phyloP scores from a whole-genome alignment of 1,139 yeast species.

The Zygosaccharomyces sapae region DNA sequence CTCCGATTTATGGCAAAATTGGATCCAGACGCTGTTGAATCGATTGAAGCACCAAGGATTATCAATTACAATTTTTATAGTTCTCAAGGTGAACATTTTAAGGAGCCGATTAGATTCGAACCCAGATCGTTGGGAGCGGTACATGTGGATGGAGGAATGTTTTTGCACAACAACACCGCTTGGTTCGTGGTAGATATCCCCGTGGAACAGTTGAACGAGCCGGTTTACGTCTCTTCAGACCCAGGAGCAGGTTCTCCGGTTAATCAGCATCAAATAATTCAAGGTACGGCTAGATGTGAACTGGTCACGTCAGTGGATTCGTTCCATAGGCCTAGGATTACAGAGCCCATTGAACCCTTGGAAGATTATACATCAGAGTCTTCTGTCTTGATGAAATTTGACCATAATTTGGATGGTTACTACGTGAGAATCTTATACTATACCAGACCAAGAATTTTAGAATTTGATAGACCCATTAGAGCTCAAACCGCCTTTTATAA shows the following conservation, averaged over 20 bases:
- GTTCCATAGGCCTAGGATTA: conserved; percentile 25
- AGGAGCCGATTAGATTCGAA: conserved; percentile 20
- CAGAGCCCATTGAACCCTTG: conserved; percentile 24
- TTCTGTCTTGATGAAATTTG: conserved; percentile 20
- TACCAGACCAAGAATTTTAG: conserved; percentile 11
- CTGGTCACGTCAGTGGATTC: conserved; percentile 25
- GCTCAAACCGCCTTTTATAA: background rate
- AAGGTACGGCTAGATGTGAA: conserved; percentile 21
- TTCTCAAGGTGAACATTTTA: conserved; percentile 22
- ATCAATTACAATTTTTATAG: conserved; percentile 23
- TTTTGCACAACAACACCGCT: conserved; percentile 22
- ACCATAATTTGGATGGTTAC: conserved; percentile 27
- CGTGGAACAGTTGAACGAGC: conserved; percentile 16
- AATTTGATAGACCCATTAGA: background rate
- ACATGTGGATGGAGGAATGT: conserved; percentile 28
- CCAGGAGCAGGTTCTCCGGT: conserved; percentile 14
- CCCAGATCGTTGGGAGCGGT: conserved; percentile 18
- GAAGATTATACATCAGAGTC: conserved; percentile 25
- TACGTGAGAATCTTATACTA: conserved; percentile 27
- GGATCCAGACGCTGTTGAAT: conserved; percentile 17
- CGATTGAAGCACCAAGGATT: conserved; percentile 18
- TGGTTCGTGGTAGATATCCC: conserved; percentile 33
- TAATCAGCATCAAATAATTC: conserved; percentile 17
- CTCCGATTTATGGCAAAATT: conserved; percentile 29
- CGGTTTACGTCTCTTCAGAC: conserved; percentile 23